Percentiles rank a stretch among this genome's conserved stretches.
Conservation (phyloP, 768 basidiomycete species). For the Lentinula guzmanii region DNA sequence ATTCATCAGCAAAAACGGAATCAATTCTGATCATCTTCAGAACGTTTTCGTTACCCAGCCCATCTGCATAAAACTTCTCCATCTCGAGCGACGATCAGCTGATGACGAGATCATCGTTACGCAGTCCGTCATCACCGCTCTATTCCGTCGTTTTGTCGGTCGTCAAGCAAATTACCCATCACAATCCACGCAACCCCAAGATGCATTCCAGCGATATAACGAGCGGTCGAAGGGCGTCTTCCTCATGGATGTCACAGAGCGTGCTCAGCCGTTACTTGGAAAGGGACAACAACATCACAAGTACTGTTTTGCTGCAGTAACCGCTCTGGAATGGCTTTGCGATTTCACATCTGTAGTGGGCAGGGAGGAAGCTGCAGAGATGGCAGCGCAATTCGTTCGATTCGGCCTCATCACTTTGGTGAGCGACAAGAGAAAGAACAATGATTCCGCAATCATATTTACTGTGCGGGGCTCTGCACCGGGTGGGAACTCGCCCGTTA, state of each 20-base stretch:
- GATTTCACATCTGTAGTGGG: conserved; percentile 97
- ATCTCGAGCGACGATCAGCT: conserved; percentile 85
- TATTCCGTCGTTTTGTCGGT: conserved; percentile 94
- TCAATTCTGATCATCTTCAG: conserved; percentile 89
- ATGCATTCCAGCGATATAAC: conserved; percentile 68
- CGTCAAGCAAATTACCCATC: conserved; percentile 75
- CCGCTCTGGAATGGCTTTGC: conserved; percentile 93
- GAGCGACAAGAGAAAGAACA: conserved; percentile 87
- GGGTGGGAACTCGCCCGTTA: conserved; percentile 68
- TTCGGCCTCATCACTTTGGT: conserved; percentile 87
- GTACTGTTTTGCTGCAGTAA: conserved; percentile 80
- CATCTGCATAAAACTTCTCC: conserved; percentile 95
- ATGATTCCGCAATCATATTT: conserved; percentile 90
- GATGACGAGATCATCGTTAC: conserved; percentile 99
- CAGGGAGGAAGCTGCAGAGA: conserved; percentile 93
- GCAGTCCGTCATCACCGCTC: conserved; percentile 86
- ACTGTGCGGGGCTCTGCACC: conserved; percentile 81
- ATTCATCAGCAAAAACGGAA: conserved; percentile 99
- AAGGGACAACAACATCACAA: conserved; percentile 48
- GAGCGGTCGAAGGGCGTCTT: conserved; percentile 73
- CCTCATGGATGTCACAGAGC: conserved; percentile 67
- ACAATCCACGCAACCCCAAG: conserved; percentile 39
- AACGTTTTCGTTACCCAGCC: conserved; percentile 88
- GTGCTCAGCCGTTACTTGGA: conserved; percentile 46
- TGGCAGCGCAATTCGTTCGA: conserved; percentile 96